phyloP scores from a whole-genome alignment of 495 filamentous ascomycete species.

The Tetracladium marchalianum region DNA sequence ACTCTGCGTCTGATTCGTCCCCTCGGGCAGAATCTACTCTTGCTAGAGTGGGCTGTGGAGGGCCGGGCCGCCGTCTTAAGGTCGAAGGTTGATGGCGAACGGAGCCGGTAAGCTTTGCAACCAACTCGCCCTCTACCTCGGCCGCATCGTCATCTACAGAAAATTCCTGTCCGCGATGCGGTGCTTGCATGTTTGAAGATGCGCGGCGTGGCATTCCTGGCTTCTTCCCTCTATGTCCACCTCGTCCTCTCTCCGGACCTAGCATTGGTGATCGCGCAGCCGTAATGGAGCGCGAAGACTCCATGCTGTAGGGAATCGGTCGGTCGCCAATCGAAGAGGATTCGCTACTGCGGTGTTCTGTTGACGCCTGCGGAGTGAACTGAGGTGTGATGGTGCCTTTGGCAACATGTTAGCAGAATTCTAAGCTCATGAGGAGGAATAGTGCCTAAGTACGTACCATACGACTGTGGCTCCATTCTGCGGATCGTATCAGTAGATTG shows the following conservation, averaged over 20 bases:
- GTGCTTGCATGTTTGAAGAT: slow-evolving; percentile 62
- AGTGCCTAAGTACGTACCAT: slow-evolving; percentile 15
- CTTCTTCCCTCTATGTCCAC: slow-evolving; percentile 50
- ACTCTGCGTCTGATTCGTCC: slow-evolving; percentile 31
- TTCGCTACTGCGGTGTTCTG: slow-evolving; percentile 15
- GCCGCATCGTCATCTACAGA: slow-evolving; percentile 84
- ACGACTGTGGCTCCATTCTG: slow-evolving; percentile 26
- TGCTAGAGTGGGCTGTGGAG: slow-evolving; percentile 46
- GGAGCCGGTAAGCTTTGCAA: slow-evolving; percentile 17
- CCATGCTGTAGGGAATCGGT: slow-evolving; percentile 12
- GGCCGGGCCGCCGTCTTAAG: slow-evolving; percentile 55
- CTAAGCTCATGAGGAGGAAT: background rate
- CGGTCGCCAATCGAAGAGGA: slow-evolving; percentile 11
- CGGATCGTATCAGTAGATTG: slow-evolving; percentile 39
- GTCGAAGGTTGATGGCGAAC: slow-evolving; percentile 51
- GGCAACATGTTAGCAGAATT: slow-evolving; percentile 2
- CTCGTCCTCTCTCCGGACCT: slow-evolving; percentile 45
- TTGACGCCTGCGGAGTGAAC: background rate
- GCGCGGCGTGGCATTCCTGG: slow-evolving; percentile 59
- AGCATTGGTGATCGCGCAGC: slow-evolving; percentile 39
- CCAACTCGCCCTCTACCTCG: slow-evolving; percentile 62
- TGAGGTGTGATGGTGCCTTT: slow-evolving; percentile 26
- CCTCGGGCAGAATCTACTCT: slow-evolving; percentile 39
- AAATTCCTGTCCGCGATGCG: slow-evolving; percentile 78
- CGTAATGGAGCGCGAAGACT: slow-evolving; percentile 13